Percentiles rank a stretch among this genome's conserved stretches.
These are phyloP conservation scores for Gautieria morchelliformis DNA, from an alignment of 768 basidiomycete genomes.

Conservation along the genomic window DNA sequence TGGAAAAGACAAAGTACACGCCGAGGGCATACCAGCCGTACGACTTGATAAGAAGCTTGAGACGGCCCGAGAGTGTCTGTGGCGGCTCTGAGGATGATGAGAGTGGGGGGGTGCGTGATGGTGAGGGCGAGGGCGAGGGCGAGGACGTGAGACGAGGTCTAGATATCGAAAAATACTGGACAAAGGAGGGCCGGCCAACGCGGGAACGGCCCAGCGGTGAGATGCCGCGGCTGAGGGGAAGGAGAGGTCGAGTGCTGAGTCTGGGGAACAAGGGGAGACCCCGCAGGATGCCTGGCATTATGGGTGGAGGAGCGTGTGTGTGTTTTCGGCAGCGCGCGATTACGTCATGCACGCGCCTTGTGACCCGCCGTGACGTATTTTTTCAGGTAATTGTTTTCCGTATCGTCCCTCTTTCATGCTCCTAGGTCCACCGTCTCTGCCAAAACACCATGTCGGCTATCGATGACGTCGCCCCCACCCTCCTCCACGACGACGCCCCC, in stretches of 20 bases:
- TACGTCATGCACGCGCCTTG: neutral
- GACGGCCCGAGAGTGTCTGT: conserved; percentile 45
- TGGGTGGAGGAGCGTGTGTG: neutral
- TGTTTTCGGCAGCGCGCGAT: neutral
- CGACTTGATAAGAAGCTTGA: conserved; percentile 77
- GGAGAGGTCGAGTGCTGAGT: conserved; percentile 1
- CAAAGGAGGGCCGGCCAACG: neutral
- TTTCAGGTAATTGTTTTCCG: neutral
- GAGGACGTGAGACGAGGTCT: conserved; percentile 17
- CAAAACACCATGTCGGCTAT: conserved; percentile 8
- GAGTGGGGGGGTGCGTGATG: conserved; percentile 14
- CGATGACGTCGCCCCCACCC: conserved; percentile 4
- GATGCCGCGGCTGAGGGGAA: conserved; percentile 7
- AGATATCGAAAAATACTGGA: conserved; percentile 19
- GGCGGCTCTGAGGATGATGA: conserved; percentile 39
- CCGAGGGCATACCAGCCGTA: conserved; percentile 97
- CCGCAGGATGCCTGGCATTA: conserved; percentile 3
- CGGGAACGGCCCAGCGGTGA: neutral
- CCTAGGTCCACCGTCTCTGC: neutral
- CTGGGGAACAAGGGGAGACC: conserved; percentile 2
- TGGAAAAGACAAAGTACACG: conserved; percentile 67
- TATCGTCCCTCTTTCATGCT: neutral
- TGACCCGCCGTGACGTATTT: neutral
- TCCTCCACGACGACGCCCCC: neutral
- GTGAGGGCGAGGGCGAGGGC: conserved; percentile 20